Base-by-base conservation (phyloP, 1,284 basidiomycete species). In the Puccinia coronata region DNA sequence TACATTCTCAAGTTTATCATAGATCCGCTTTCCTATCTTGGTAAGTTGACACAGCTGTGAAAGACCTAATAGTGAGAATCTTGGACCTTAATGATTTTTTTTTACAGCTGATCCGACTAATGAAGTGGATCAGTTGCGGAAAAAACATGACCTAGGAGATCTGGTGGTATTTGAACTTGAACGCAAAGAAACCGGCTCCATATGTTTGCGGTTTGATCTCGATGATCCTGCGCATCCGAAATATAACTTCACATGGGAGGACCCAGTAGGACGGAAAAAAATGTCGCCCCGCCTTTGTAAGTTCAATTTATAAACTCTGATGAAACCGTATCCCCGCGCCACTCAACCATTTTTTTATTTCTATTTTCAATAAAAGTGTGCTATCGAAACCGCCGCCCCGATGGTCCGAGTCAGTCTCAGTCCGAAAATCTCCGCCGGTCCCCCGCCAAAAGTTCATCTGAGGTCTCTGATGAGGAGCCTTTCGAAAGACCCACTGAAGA, bases 41-140 rank as follows among this genome's bases (percentile, higher is more conserved):
- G 69, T 71, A n/a, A 36, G 49, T 71, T 43, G 20, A 51, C 28
- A 18, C 49, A 3, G 25, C 9, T 47, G 8, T 47, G 43, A 47
- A 47, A 47, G n/a, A 8, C 25, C 25, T 8, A n/a, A 61, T 5
- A 36, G 20, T 70, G n/a, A 49, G 34, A 2, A 18, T 36, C 51
- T 47, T 11, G 2, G n/a, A n/a, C 67, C 12, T 31, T 47, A 51
- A 20, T 18, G 49, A 67, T 20, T 51, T 36, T 41, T 47, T 11
- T 43, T 6, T 16, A 20, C 28, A 71, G 69, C 69, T 16, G 69
- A 71, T 71, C 69, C 69, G 43, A 53, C 47, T 8, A 71, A 71
- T 49, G 69, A 71, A 18, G 25, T 71, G 6, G 69, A 51, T 2
- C 28, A n/a, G 6, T 34, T 71, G 12, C 69, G 69, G 23, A 53